A percentile compares a stretch with the other conserved stretches of the same genome.
These are phyloP conservation scores for Chernovozyma sophiae-reginae DNA, from an alignment of 1,139 yeast species.

Conservation along the genomic window DNA sequence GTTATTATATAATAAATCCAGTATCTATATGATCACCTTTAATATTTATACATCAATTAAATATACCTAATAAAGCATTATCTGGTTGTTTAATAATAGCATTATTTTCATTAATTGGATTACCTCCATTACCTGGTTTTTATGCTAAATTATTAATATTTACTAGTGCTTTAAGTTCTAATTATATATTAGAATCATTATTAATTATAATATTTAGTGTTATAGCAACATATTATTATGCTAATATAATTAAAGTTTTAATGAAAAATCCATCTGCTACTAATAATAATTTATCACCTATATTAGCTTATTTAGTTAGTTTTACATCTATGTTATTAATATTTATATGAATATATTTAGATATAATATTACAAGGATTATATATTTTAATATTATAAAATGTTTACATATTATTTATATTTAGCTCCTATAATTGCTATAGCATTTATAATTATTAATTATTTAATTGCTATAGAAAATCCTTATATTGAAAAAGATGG, in stretches of 20 bases:
- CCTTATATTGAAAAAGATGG: too few relatives aligned
- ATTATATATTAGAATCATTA: slow-evolving; percentile 14
- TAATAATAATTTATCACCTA: slow-evolving; percentile 8
- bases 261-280: slow-evolving; percentile 8
- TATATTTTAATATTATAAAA: slow-evolving; percentile 14
- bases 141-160: slow-evolving; percentile 19
- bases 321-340: slow-evolving; percentile 11
- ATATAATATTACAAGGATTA: slow-evolving; percentile 16
- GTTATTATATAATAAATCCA: slow-evolving; percentile 9
- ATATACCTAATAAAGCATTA: slow-evolving; percentile 13
- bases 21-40: slow-evolving; percentile 11
- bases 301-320: slow-evolving; percentile 14
- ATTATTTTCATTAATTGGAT: slow-evolving; percentile 18
- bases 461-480: slow-evolving; percentile 11
- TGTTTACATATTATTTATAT: slow-evolving; percentile 13
- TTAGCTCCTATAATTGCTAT: slow-evolving; percentile 14
- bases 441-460: slow-evolving; percentile 13
- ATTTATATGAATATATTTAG: slow-evolving; percentile 12
- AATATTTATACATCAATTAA: slow-evolving; percentile 15
- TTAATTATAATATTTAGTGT: slow-evolving; percentile 15
- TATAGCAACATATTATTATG: slow-evolving; percentile 19
- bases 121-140: slow-evolving; percentile 19
- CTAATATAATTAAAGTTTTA: slow-evolving; percentile 15
- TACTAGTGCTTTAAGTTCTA: slow-evolving; percentile 14
- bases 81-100: slow-evolving; percentile 13